Conservation (phyloP, 179 eudicot species). For the Beta macrorhiza region DNA sequence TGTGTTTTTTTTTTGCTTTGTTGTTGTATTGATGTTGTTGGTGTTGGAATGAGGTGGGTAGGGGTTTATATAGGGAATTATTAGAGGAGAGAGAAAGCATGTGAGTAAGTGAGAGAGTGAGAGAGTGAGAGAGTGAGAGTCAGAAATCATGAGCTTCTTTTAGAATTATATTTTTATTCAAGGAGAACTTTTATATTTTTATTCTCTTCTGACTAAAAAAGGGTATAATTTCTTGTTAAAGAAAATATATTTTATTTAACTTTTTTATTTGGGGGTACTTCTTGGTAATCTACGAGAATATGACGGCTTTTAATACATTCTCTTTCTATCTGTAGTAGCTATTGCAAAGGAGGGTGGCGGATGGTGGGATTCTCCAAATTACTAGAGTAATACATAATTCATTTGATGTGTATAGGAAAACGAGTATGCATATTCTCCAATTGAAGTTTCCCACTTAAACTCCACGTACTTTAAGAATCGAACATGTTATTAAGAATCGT, state of each 20-base stretch:
- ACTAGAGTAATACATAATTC: not conserved
- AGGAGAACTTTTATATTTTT: not conserved
- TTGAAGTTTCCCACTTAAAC: not conserved
- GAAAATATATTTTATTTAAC: not conserved
- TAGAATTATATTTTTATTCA: not conserved
- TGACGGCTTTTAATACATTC: conserved; percentile 21
- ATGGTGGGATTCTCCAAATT: not conserved
- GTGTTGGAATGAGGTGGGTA: conserved; percentile 24
- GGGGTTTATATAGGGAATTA: conserved; percentile 38
- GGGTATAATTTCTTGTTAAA: not conserved
- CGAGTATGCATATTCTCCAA: not conserved
- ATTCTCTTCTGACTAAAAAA: conserved; percentile 15
- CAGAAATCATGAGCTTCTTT: conserved; percentile 13
- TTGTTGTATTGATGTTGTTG: conserved; percentile 8
- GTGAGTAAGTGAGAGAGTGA: conserved; percentile 26
- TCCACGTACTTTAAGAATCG: conserved; percentile 11
- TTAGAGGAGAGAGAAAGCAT: conserved; percentile 28
- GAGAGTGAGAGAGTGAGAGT: conserved; percentile 9
- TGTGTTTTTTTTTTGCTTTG: not conserved
- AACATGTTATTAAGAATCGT: conserved; percentile 5
- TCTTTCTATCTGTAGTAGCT: not conserved
- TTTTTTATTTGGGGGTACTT: not conserved
- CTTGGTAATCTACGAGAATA: conserved; percentile 18
- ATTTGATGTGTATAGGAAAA: not conserved
- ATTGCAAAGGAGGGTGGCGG: not conserved